Percentiles rank a stretch among this genome's conserved stretches.
These are phyloP conservation scores for Gossypium davidsonii DNA, from an alignment of 441 rosid genomes.

Conservation along the genomic window DNA sequence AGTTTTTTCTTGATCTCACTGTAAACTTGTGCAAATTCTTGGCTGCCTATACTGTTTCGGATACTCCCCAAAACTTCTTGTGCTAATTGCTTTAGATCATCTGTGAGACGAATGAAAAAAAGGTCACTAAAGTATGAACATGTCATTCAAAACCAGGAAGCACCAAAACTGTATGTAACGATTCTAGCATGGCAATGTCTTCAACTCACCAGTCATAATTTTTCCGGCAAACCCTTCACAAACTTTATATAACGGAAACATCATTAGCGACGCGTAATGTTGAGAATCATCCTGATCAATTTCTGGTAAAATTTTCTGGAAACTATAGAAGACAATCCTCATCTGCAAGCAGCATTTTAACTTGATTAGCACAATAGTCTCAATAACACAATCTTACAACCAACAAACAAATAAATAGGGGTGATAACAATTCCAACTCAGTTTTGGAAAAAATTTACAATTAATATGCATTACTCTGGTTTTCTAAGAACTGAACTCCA, in stretches of 20 bases:
- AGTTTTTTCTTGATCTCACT: conserved; percentile 56
- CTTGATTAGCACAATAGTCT: background rate
- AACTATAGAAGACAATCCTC: conserved; percentile 57
- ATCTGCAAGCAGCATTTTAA: conserved; percentile 42
- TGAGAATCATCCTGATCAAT: conserved; percentile 40
- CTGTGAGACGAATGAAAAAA: conserved; percentile 30
- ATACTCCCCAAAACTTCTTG: conserved; percentile 56
- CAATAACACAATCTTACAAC: background rate
- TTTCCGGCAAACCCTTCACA: conserved; percentile 84
- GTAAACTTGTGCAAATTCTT: conserved; percentile 49
- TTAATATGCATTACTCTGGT: background rate
- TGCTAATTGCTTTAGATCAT: conserved; percentile 59
- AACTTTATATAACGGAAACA: conserved; percentile 78
- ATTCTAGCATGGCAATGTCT: background rate
- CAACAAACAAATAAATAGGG: background rate
- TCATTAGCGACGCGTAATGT: conserved; percentile 50
- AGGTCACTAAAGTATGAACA: background rate
- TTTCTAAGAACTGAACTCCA: background rate
- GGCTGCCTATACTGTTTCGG: conserved; percentile 46
- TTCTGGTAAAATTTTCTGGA: conserved; percentile 38
- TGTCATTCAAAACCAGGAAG: background rate
- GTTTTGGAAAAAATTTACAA: background rate
- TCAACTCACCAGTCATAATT: conserved; percentile 53
- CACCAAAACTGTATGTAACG: background rate
- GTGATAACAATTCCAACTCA: background rate